These are phyloP conservation scores for Diaporthe destruens DNA, from an alignment of 2,329 filamentous ascomycete species.

Conservation along the genomic window DNA sequence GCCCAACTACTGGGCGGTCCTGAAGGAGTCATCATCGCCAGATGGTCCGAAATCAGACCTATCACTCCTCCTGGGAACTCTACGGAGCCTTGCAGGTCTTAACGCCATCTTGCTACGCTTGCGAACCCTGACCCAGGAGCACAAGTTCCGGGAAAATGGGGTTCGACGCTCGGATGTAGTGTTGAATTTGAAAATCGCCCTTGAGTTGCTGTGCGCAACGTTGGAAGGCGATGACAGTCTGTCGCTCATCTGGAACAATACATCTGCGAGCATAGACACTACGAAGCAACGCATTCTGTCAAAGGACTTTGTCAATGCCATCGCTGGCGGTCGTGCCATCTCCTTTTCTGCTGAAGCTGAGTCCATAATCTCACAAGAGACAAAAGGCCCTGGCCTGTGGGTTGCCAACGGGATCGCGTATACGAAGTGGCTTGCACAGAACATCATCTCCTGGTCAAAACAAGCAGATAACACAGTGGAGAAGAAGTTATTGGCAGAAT, in stretches of 20 bases:
- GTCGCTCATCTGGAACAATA: slow-evolving; percentile 54
- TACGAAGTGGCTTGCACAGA: slow-evolving; percentile 77
- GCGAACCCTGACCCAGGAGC: slow-evolving; percentile 69
- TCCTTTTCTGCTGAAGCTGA: slow-evolving; percentile 69
- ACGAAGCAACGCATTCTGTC: slow-evolving; percentile 52
- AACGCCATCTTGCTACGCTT: slow-evolving; percentile 82
- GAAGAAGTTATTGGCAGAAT: slow-evolving; percentile 57
- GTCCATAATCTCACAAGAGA: slow-evolving; percentile 57
- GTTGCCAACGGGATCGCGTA: slow-evolving; percentile 74
- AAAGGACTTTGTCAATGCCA: slow-evolving; percentile 59
- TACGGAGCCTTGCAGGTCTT: slow-evolving; percentile 81
- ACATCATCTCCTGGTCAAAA: slow-evolving; percentile 64
- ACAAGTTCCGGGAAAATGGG: slow-evolving; percentile 54
- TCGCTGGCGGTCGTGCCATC: slow-evolving; percentile 63
- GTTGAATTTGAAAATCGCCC: slow-evolving; percentile 58
- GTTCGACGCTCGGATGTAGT: slow-evolving; percentile 56
- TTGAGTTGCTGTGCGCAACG: slow-evolving; percentile 59
- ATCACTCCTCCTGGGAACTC: slow-evolving; percentile 69
- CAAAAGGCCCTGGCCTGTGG: slow-evolving; percentile 62
- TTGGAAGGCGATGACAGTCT: slow-evolving; percentile 55
- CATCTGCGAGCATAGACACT: slow-evolving; percentile 41
- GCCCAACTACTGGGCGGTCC: slow-evolving; percentile 83
- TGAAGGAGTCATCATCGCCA: slow-evolving; percentile 61
- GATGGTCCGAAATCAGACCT: slow-evolving; percentile 51
- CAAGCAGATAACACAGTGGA: slow-evolving; percentile 49